Conservation (phyloP, 208 protist genomes). For the Vickermania spadyakhi region DNA sequence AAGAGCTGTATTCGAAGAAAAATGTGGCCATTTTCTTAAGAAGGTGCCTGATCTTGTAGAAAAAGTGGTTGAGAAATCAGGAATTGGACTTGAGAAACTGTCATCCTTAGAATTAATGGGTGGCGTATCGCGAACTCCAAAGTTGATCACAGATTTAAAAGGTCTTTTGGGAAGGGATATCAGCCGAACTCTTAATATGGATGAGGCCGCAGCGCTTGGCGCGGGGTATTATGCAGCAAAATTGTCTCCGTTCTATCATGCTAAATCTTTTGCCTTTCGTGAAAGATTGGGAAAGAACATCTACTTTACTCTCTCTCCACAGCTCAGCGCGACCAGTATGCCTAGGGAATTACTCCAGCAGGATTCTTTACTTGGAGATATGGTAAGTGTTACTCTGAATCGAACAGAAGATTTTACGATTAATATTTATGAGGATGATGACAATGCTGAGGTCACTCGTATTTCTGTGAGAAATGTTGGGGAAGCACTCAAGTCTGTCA, state of each 20-base stretch:
- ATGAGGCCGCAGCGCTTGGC: conserved; percentile 83
- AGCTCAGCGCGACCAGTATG: conserved; percentile 12
- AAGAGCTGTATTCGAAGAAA: conserved; percentile 75
- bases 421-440: conserved; percentile 25
- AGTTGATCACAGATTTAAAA: conserved; percentile 69
- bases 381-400: conserved; percentile 59
- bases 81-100: conserved; percentile 29
- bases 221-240: conserved; percentile 79
- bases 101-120: conserved; percentile 87
- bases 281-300: conserved; percentile 45
- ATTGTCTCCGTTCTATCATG: conserved; percentile 65
- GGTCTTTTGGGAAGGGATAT: conserved; percentile 37
- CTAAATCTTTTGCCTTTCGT: conserved; percentile 57
- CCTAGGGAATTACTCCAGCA: conserved; percentile 15
- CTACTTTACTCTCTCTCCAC: conserved; percentile 35
- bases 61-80: conserved; percentile 32
- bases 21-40: conserved; percentile 69
- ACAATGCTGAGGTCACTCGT: conserved; percentile 17
- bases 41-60: conserved; percentile 39
- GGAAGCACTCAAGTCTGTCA: conserved; percentile 23
- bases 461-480: conserved; percentile 44
- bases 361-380: conserved; percentile 26
- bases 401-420: conserved; percentile 69
- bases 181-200: conserved; percentile 85
- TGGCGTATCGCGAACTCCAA: conserved; percentile 73